Conservation (phyloP, 306 rosid species). For the Cicer bijugum region DNA sequence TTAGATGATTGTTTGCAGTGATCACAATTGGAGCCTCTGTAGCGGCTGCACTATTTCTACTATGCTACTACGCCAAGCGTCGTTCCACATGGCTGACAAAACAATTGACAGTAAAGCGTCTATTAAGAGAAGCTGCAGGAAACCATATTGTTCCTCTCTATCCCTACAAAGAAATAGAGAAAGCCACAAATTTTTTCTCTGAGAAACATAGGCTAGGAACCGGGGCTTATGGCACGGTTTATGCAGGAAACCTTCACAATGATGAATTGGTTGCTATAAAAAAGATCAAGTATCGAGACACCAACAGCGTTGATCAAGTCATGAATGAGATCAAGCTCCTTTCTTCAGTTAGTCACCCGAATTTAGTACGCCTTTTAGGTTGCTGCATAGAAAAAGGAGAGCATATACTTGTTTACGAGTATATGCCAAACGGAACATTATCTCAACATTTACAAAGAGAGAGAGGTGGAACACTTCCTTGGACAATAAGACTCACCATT, state of each 20-base stretch:
- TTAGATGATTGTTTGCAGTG: conserved; percentile 51
- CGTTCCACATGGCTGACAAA: conserved; percentile 71
- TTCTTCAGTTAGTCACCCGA: conserved; percentile 94
- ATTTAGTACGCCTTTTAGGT: conserved; percentile 89
- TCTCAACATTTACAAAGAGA: conserved; percentile 83
- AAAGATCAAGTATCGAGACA: conserved; percentile 78
- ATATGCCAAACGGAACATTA: conserved; percentile 88
- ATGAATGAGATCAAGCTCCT: conserved; percentile 94
- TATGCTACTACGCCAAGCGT: conserved; percentile 59
- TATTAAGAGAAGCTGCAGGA: conserved; percentile 85
- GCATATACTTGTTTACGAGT: conserved; percentile 91
- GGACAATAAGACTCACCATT: conserved; percentile 84
- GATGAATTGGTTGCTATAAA: conserved; percentile 83
- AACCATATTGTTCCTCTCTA: conserved; percentile 69
- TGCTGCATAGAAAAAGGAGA: conserved; percentile 91
- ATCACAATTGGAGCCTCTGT: conserved; percentile 57
- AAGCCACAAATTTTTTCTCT: conserved; percentile 74
- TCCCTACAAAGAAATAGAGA: conserved; percentile 79
- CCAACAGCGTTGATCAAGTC: conserved; percentile 83
- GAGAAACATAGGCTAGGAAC: conserved; percentile 84
- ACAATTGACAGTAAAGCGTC: conserved; percentile 69
- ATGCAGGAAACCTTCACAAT: conserved; percentile 78
- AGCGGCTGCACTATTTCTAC: conserved; percentile 54
- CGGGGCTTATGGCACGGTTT: conserved; percentile 93
- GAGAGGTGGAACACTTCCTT: conserved; percentile 71